phyloP scores from a whole-genome alignment of 805 yeast genomes.

The Wickerhamomyces bisporus region DNA sequence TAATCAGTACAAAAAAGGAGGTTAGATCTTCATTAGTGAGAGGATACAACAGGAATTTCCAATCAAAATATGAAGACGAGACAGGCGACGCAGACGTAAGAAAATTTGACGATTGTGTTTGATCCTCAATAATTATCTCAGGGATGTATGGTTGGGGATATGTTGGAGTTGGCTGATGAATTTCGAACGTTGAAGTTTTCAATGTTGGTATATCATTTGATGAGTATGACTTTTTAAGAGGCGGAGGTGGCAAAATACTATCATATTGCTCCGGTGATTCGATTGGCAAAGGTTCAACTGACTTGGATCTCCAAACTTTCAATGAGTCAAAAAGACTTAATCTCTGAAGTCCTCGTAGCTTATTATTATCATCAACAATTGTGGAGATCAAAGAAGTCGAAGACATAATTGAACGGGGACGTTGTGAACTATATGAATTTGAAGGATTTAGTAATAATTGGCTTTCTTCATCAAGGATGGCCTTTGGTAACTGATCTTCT shows the following conservation, averaged over 20 bases:
- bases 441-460: not conserved
- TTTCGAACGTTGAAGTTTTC: too few species aligned
- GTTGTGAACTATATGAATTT: not conserved
- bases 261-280: too few species aligned
- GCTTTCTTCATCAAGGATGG: slow-evolving; percentile 6
- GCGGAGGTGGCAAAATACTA: too few species aligned
- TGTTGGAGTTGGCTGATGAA: too few species aligned
- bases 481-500: slow-evolving; percentile 13
- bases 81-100: too few species aligned
- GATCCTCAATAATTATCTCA: too few species aligned
- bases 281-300: not conserved
- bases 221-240: not conserved
- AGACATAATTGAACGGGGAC: slow-evolving; percentile 1
- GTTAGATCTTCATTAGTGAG: not conserved
- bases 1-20: not conserved
- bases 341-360: slow-evolving; percentile 19
- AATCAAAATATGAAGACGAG: too few species aligned
- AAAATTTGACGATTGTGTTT: too few species aligned
- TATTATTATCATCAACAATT: slow-evolving; percentile 15
- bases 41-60: not conserved
- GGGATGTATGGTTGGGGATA: too few species aligned
- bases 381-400: not conserved
- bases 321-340: slow-evolving; percentile 36
- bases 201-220: too few species aligned
- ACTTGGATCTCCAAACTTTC: slow-evolving; percentile 23